Percentiles rank a stretch among this genome's conserved stretches.
Evolutionary conservation across 768 basidiomycete genomes (phyloP).

Genomic region (Podaxis sp.): DNA sequence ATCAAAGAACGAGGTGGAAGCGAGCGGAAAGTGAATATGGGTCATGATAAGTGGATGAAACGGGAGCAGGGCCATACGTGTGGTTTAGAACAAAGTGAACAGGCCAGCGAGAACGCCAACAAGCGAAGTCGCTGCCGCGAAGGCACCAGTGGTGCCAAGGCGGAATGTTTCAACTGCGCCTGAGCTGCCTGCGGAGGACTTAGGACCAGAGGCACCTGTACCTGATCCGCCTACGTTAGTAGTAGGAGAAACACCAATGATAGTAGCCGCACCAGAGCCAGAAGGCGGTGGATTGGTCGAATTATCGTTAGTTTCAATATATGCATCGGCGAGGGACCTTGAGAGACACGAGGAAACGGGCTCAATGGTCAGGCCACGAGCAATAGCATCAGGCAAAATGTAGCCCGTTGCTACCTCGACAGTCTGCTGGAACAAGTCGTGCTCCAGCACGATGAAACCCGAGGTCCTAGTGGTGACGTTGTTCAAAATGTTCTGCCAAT

Average conservation of each 20-base stretch:
- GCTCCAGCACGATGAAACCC: conserved; percentile 91
- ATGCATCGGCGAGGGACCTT: conserved; percentile 58
- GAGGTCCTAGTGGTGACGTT: conserved; percentile 55
- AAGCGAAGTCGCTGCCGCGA: background rate
- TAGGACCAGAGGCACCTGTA: background rate
- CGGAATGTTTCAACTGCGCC: background rate
- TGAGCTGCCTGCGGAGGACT: background rate
- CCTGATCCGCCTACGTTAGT: conserved; percentile 6
- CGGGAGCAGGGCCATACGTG: background rate
- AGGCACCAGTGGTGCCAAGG: background rate
- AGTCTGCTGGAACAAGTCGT: conserved; percentile 82
- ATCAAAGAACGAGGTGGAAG: background rate
- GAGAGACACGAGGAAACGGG: conserved; percentile 73
- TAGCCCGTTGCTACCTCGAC: conserved; percentile 88
- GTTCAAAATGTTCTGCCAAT: conserved; percentile 73
- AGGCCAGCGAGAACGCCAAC: conserved; percentile 3
- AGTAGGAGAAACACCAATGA: background rate
- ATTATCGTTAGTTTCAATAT: conserved; percentile 84
- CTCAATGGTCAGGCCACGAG: conserved; percentile 66
- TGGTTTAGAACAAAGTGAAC: background rate
- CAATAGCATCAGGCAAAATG: conserved; percentile 78
- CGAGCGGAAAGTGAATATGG: background rate
- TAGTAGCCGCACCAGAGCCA: conserved; percentile 7
- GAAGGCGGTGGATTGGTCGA: conserved; percentile 50
- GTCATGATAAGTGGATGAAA: background rate